These are phyloP conservation scores for Excoecaria agallocha DNA, from an alignment of 345 rosid species.

Conservation along the genomic window DNA sequence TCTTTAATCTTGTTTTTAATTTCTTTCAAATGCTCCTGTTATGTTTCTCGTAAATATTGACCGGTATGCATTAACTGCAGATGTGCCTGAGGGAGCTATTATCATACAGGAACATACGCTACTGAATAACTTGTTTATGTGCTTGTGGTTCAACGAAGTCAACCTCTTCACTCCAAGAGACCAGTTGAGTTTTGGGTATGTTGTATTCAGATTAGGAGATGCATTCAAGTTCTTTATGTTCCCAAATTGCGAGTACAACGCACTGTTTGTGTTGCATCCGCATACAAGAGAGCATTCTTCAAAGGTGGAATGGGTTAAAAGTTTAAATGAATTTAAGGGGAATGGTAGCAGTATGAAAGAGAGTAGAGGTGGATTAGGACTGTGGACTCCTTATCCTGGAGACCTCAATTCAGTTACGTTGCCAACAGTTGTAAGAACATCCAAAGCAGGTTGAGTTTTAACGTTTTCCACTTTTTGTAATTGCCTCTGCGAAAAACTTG, in stretches of 20 bases:
- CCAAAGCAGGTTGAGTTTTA: constrained; percentile 76
- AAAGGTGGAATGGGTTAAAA: constrained; percentile 93
- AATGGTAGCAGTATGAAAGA: constrained; percentile 78
- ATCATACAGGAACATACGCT: constrained; percentile 83
- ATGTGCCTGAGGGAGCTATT: constrained; percentile 98
- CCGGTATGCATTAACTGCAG: constrained; percentile 41
- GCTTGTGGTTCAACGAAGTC: constrained; percentile 98
- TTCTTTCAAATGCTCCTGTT: not conserved
- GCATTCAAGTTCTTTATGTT: constrained; percentile 81
- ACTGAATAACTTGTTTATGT: constrained; percentile 73
- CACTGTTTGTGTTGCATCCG: constrained; percentile 76
- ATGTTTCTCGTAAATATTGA: not conserved
- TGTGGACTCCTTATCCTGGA: constrained; percentile 93
- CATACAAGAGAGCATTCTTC: constrained; percentile 97
- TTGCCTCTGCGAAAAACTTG: no score
- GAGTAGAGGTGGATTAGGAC: constrained; percentile 83
- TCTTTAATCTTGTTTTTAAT: no score
- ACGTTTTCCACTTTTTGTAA: no score
- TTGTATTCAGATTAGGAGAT: constrained; percentile 65
- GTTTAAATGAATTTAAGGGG: constrained; percentile 59
- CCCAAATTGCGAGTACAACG: constrained; percentile 89
- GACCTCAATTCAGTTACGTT: constrained; percentile 64
- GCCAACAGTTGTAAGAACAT: constrained; percentile 67
- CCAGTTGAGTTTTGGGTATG: constrained; percentile 92
- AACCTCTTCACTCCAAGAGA: constrained; percentile 95